Base-by-base conservation (phyloP, 2,329 filamentous ascomycete genomes). In the Orbilia brochopaga region DNA sequence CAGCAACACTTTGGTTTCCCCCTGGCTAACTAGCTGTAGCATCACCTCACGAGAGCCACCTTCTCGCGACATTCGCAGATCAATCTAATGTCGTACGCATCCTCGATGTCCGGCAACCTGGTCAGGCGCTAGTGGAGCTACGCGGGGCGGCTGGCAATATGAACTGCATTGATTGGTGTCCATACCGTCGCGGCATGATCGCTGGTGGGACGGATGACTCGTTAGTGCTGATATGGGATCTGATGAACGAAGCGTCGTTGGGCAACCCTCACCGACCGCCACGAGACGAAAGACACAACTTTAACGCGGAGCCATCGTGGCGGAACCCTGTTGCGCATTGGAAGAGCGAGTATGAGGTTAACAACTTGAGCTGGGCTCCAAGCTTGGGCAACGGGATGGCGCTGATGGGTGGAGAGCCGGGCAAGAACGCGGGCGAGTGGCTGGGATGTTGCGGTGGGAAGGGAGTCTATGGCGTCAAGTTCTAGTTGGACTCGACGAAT, bases 91-190 rank as follows among this genome's bases (percentile, higher is more conserved):
- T 96, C 35, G 92, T 99, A 78, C 91, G 94, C 53, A 96, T 99
- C 61, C 87, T 99, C 30, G 94, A 99, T 77, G 93, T 97, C 1
- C 89, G 94, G 54, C 94, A 99, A 80, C 94, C 94, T 0, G 94
- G 94, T 4, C 94, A 97, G 80, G 94, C 94, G 1, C 85, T 99
- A 2, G 86, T 99, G 24, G 94, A 99, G 79, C 87, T 99, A 40
- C 90, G 90, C 53, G 94, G 94, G 21, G 93, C 99, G 78, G 86
- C 87, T 21, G 90, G 91, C 2, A 81, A 91, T 6, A 85, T 99
- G 65, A 97, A 96, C 80, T 94, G 90, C 77, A 90, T 97, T 69
- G 94, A 99, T 81, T 99, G 94, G 94, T 96, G 91, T 7, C 93
- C 92, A 0, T 86, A 87, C 62, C 86, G 92, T 69, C 85, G 94